A percentile compares a stretch with the other conserved stretches of the same genome.
Evolutionary conservation across 495 filamentous ascomycete genomes (phyloP).

Genomic region (Saxophila tyrrhenica): DNA sequence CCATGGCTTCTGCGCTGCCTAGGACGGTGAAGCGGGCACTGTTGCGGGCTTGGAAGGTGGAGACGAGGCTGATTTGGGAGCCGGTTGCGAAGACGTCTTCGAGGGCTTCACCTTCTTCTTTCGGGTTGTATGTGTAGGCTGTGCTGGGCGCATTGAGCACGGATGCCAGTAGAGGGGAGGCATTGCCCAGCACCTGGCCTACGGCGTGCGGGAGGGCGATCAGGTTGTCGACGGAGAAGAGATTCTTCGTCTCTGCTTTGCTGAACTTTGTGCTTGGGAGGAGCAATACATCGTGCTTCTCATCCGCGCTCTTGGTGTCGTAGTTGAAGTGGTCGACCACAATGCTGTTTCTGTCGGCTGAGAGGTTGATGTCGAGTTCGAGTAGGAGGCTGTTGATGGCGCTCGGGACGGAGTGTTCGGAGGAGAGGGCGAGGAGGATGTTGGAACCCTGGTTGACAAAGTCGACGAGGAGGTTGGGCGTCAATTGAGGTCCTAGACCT

Average conservation of each 20-base stretch:
- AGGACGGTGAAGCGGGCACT: slow-evolving; percentile 81
- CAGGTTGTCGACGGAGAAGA: slow-evolving; percentile 58
- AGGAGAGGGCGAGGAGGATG: slow-evolving; percentile 77
- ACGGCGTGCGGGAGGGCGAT: slow-evolving; percentile 72
- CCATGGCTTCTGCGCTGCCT: slow-evolving; percentile 74
- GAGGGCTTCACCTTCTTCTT: slow-evolving; percentile 60
- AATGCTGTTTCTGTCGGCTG: slow-evolving; percentile 68
- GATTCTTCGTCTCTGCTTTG: slow-evolving; percentile 61
- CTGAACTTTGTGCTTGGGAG: slow-evolving; percentile 49
- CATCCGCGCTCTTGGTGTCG: slow-evolving; percentile 59
- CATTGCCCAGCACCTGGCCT: slow-evolving; percentile 69
- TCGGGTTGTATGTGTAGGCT: slow-evolving; percentile 88
- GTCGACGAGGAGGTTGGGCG: slow-evolving; percentile 74
- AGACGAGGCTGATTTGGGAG: slow-evolving; percentile 67
- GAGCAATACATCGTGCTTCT: slow-evolving; percentile 82
- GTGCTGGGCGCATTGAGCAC: slow-evolving; percentile 70
- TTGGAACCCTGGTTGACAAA: slow-evolving; percentile 89
- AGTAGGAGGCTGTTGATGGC: slow-evolving; percentile 73
- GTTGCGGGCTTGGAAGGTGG: slow-evolving; percentile 81
- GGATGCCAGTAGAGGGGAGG: slow-evolving; percentile 61
- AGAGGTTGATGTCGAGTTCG: slow-evolving; percentile 83
- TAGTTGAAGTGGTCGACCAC: slow-evolving; percentile 95
- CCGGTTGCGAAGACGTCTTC: slow-evolving; percentile 80
- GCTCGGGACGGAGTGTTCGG: slow-evolving; percentile 58
- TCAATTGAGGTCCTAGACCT: slow-evolving; percentile 79